Conservation (phyloP, 805 yeast genomes). For the Yarrowia deformans region DNA sequence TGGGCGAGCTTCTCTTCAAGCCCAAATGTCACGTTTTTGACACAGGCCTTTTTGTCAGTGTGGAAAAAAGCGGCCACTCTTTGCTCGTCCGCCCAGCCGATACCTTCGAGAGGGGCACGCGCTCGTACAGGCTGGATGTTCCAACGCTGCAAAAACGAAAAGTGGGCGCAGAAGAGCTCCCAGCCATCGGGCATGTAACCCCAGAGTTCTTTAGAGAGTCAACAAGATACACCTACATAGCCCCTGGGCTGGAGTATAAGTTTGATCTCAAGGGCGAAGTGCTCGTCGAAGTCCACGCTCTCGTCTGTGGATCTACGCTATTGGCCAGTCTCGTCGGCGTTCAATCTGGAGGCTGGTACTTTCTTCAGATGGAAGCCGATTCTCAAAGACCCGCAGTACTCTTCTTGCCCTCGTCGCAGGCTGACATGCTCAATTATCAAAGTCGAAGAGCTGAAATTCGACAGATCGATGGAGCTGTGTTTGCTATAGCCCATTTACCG, state of each 20-base stretch:
- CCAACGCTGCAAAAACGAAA: background rate
- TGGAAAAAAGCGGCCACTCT: slow-evolving; percentile 8
- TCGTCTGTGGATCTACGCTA: background rate
- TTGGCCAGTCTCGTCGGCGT: slow-evolving; percentile 14
- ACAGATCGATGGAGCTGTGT: slow-evolving; percentile 5
- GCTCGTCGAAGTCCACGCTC: slow-evolving; percentile 10
- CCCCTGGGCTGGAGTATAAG: background rate
- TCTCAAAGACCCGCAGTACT: background rate
- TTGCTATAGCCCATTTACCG: slow-evolving; percentile 4
- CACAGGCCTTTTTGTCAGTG: too few relatives aligned
- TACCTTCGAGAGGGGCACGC: too few relatives aligned
- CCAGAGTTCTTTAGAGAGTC: slow-evolving; percentile 5
- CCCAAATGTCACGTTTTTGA: background rate
- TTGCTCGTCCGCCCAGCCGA: background rate
- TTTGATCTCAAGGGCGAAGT: slow-evolving; percentile 14
- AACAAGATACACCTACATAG: slow-evolving; percentile 1
- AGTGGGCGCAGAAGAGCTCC: background rate
- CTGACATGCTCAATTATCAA: slow-evolving; percentile 8
- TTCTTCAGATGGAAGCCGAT: background rate
- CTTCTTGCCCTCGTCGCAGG: background rate
- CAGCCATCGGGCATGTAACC: slow-evolving; percentile 13
- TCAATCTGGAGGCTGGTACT: background rate
- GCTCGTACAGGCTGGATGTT: background rate
- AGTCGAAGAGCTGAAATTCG: slow-evolving; percentile 12
- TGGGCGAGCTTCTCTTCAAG: background rate